Evolutionary conservation across 176 grass and related monocot genomes (phyloP), one percentile per base, ranked within the genome.

Genomic region (Phoenix roebelenii): DNA sequence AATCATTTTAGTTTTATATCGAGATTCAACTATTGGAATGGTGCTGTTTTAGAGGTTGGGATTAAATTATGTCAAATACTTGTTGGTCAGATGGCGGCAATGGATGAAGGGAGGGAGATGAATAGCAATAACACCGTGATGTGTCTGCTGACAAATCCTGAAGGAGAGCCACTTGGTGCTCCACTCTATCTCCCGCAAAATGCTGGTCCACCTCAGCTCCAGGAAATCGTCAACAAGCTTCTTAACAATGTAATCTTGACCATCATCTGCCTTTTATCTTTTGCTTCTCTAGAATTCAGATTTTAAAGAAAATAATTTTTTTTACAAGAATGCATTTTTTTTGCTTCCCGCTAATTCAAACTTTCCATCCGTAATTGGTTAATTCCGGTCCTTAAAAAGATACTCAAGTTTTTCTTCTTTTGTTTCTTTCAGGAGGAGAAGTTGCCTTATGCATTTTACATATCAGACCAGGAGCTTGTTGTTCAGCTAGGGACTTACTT

Each of bases 151-250:
- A 76, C 86, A 18, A 87, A 81, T 49, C 79, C 93, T 0, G 93
- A 98, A 71, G 87, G 84, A 32, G 81, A 92, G 25, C 73, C 77
- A 29, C 81, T 91, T 12, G 79, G 87, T 5, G 83, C 83, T 14
- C 57, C 92, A 23, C 67, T 98, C 19, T 98, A 83, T 67, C 81
- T 98, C 49, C 93, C 93, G 23, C 84, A 88, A 57, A 97, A 85
- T 67, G 59, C 70, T 32, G 93, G 93, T 0, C 87, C 93, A 5
- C 59, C 81, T 3, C 93, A 92, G 66, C 87, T 98, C 18, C 87
- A 88, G 77, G 87, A 98, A 60, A 88, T 98, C 58, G 93, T 97
- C 70, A 97, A 97, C 65, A 77, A 88, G 12, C 87, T 97, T 30
- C 93, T 97, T 7, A 80, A 74, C 49, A 92, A 92, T 75, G 93